Evolutionary conservation across 73 alveolate genomes (phyloP).

Genomic region (Effrenium voratum): DNA sequence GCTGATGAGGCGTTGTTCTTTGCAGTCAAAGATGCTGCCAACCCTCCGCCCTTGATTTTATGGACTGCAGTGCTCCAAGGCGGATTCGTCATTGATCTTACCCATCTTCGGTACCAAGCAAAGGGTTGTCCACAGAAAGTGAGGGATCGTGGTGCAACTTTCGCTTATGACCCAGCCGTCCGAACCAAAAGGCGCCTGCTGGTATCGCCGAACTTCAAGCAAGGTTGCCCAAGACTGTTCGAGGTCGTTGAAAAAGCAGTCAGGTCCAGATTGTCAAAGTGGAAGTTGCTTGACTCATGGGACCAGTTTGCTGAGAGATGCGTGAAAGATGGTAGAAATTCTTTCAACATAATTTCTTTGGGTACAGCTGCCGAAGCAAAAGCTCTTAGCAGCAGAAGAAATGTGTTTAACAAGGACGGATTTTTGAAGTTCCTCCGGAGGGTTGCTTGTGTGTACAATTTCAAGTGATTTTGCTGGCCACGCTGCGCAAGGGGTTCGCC

Average conservation of each 20-base stretch:
- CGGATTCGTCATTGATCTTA: not conserved
- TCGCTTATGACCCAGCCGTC: not conserved
- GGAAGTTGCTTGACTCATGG: not conserved
- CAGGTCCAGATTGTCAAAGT: not conserved
- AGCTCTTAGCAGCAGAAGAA: no score
- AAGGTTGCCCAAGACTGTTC: not conserved
- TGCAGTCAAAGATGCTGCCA: not conserved
- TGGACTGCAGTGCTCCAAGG: constrained; percentile 30
- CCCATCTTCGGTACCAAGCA: not conserved
- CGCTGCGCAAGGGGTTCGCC: not conserved
- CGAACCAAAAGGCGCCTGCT: not conserved
- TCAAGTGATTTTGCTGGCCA: not conserved
- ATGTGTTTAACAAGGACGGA: not conserved
- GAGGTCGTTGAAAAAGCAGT: not conserved
- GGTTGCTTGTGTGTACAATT: not conserved
- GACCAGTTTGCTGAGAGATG: not conserved
- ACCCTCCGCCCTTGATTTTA: not conserved
- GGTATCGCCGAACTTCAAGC: not conserved
- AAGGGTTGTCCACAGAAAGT: not conserved
- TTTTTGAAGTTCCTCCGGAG: not conserved
- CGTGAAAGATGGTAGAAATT: not conserved
- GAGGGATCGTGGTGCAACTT: not conserved
- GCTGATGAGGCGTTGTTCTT: not conserved
- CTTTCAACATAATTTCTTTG: not conserved
- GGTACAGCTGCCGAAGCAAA: not conserved